phyloP scores from a whole-genome alignment of 345 rosid genomes.

The Cardamine resedifolia region DNA sequence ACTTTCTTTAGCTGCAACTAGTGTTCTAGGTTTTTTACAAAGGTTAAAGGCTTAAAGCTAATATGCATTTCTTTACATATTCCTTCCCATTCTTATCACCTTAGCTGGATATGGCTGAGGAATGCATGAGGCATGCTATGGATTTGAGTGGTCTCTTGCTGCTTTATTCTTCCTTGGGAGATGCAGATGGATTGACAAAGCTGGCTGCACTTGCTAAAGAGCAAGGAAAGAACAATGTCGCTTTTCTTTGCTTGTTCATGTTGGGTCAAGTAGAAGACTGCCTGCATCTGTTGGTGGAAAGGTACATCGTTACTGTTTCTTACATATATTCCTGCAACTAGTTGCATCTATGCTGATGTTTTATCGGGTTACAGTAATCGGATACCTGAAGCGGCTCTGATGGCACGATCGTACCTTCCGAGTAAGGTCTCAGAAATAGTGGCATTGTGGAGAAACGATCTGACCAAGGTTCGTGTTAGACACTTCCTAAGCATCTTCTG shows the following conservation, averaged over 20 bases:
- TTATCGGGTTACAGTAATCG: constrained; percentile 69
- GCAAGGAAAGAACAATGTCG: constrained; percentile 95
- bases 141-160: constrained; percentile 95
- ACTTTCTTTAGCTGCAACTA: not conserved
- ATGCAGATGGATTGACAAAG: constrained; percentile 77
- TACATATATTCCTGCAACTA: constrained; percentile 15
- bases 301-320: constrained; percentile 45
- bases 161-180: constrained; percentile 94
- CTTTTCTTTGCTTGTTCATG: constrained; percentile 87
- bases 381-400: constrained; percentile 96
- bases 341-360: constrained; percentile 25
- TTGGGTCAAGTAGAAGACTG: constrained; percentile 93
- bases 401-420: constrained; percentile 96
- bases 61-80: constrained; percentile 7
- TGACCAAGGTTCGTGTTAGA: constrained; percentile 58
- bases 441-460: constrained; percentile 90
- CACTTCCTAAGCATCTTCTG: constrained; percentile 2
- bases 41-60: constrained; percentile 13
- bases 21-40: constrained; percentile 17
- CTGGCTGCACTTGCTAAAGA: constrained; percentile 81
- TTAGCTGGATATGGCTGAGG: constrained; percentile 96
- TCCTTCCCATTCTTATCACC: constrained; percentile 29
- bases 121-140: constrained; percentile 81
- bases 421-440: constrained; percentile 93
- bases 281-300: constrained; percentile 85